Evolutionary conservation across 129 eudicot species (phyloP).

Genomic region (Flaveria trinervia): DNA sequence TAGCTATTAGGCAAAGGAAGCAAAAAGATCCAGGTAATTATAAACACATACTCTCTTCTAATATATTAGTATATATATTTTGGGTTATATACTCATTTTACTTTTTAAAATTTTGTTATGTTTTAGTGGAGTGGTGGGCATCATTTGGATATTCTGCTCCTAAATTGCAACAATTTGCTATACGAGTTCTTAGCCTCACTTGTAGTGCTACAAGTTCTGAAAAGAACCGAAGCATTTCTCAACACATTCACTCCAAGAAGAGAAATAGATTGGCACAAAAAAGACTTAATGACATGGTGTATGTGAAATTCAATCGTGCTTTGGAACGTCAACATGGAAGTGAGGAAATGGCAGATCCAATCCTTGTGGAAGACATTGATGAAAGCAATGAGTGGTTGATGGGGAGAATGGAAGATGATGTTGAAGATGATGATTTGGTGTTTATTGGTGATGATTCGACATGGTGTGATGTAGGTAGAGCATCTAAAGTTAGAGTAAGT

Average conservation of each 20-base stretch:
- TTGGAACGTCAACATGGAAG: background rate
- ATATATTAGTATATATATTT: background rate
- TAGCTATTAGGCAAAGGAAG: slow-evolving; percentile 18
- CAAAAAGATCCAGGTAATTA: background rate
- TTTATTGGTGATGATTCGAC: slow-evolving; percentile 1
- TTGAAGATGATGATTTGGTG: background rate
- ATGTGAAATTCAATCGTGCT: slow-evolving; percentile 7
- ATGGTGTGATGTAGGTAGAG: slow-evolving; percentile 15
- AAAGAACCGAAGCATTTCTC: background rate
- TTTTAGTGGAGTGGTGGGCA: slow-evolving; percentile 13
- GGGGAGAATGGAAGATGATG: slow-evolving; percentile 11
- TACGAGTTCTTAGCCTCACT: slow-evolving; percentile 3
- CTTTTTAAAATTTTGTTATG: background rate
- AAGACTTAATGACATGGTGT: background rate
- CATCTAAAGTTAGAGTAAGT: background rate
- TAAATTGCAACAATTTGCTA: slow-evolving; percentile 3
- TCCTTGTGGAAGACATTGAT: slow-evolving; percentile 10
- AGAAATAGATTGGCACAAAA: slow-evolving; percentile 5
- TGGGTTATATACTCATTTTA: background rate
- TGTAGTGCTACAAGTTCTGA: background rate
- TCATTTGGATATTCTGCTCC: slow-evolving; percentile 13
- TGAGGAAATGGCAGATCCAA: background rate
- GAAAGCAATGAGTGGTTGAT: slow-evolving; percentile 13
- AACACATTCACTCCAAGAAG: background rate
- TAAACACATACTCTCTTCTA: background rate